Percentiles rank a stretch among this genome's conserved stretches.
Evolutionary conservation across 2,329 filamentous ascomycete genomes (phyloP).

Genomic region (Ramularia endophylla): DNA sequence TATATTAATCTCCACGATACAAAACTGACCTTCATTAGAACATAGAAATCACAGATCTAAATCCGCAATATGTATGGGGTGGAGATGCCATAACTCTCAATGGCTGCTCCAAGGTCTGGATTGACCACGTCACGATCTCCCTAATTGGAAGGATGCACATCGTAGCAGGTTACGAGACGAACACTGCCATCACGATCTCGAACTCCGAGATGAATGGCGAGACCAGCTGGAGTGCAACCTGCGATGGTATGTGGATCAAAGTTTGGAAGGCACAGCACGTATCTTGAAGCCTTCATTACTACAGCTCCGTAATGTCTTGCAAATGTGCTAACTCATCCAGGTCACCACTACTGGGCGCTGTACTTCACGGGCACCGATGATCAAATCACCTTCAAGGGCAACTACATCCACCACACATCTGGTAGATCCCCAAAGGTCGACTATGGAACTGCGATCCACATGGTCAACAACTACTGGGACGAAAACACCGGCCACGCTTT

Average conservation of each 20-base stretch:
- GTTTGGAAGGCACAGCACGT: too few species aligned
- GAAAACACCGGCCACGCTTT: conserved; percentile 51
- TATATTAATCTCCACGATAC: conserved; percentile 14
- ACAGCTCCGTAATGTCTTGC: too few species aligned
- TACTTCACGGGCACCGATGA: conserved; percentile 52
- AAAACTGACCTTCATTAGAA: conserved; percentile 26
- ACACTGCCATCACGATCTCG: conserved; percentile 53
- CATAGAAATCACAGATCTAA: conserved; percentile 28
- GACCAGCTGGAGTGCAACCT: conserved; percentile 51
- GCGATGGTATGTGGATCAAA: too few species aligned
- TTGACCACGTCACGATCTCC: conserved; percentile 38
- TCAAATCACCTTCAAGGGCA: conserved; percentile 52
- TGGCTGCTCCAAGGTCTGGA: conserved; percentile 30
- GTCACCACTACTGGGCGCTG: conserved; percentile 55
- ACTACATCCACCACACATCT: conserved; percentile 54
- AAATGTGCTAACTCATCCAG: too few species aligned
- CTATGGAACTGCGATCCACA: conserved; percentile 52
- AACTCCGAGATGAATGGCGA: conserved; percentile 55
- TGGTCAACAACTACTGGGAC: conserved; percentile 58
- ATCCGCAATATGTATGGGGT: conserved; percentile 33
- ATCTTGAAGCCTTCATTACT: too few species aligned
- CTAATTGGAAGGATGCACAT: conserved; percentile 57
- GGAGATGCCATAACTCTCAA: conserved; percentile 32
- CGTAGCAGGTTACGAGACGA: conserved; percentile 50
- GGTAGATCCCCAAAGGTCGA: conserved; percentile 53